Conservation (phyloP, 805 yeast species). For the Yamadazyma sp. region DNA sequence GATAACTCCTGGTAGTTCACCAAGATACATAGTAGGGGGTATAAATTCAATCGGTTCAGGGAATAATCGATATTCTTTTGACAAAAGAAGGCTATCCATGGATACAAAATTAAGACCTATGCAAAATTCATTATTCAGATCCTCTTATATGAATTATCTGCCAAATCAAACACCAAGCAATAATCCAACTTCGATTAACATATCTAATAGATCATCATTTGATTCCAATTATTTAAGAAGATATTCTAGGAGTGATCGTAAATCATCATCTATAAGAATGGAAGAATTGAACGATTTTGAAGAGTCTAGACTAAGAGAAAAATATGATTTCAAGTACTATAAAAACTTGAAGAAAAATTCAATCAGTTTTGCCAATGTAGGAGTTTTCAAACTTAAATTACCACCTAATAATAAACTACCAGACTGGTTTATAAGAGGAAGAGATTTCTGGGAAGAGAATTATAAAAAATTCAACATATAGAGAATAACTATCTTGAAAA, state of each 20-base stretch:
- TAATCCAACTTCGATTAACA: slow-evolving; percentile 7
- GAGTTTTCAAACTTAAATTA: slow-evolving; percentile 42
- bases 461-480: slow-evolving; percentile 11
- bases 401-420: slow-evolving; percentile 71
- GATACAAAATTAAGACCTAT: slow-evolving; percentile 22
- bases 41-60: not conserved
- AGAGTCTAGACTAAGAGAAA: slow-evolving; percentile 17
- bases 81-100: slow-evolving; percentile 33
- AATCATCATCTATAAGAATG: slow-evolving; percentile 7
- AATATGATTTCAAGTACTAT: slow-evolving; percentile 37
- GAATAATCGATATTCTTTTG: slow-evolving; percentile 10
- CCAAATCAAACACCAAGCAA: no score
- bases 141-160: no score
- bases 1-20: slow-evolving; percentile 31
- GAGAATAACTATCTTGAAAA: no score
- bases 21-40: slow-evolving; percentile 14
- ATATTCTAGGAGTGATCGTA: slow-evolving; percentile 8
- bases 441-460: slow-evolving; percentile 65
- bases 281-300: slow-evolving; percentile 14
- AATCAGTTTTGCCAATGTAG: slow-evolving; percentile 33
- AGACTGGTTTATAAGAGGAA: slow-evolving; percentile 64
- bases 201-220: slow-evolving; percentile 9
- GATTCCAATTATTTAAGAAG: slow-evolving; percentile 7
- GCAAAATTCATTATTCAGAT: slow-evolving; percentile 17
- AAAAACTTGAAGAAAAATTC: slow-evolving; percentile 34